phyloP scores from a whole-genome alignment of 352 stramenopile genomes.

The Phytophthora macrochlamydospora region DNA sequence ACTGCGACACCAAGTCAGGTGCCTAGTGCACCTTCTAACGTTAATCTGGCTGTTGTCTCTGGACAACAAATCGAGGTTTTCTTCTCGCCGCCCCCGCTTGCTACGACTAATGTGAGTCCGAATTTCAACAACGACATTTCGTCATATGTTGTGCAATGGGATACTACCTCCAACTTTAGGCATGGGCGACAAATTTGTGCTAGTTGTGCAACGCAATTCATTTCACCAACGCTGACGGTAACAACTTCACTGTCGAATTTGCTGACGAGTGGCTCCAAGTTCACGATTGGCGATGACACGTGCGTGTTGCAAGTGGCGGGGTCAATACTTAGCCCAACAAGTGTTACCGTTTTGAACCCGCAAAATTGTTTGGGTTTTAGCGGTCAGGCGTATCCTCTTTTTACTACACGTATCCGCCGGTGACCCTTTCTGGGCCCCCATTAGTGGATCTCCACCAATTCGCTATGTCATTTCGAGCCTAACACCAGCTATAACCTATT shows the following conservation, averaged over 20 bases:
- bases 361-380: conserved; percentile 40
- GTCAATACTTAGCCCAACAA: conserved; percentile 16
- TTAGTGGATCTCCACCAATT: conserved; percentile 85
- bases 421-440: conserved; percentile 56
- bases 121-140: conserved; percentile 88
- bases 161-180: conserved; percentile 68
- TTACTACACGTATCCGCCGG: conserved; percentile 63
- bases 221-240: conserved; percentile 39
- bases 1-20: conserved; percentile 81
- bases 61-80: conserved; percentile 88
- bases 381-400: conserved; percentile 47
- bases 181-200: conserved; percentile 61
- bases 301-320: conserved; percentile 51
- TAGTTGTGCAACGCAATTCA: conserved; percentile 51
- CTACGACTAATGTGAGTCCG: conserved; percentile 55
- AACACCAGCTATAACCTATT: conserved; percentile 78
- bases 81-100: conserved; percentile 80
- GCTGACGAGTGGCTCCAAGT: conserved; percentile 29
- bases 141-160: conserved; percentile 91
- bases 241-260: conserved; percentile 24
- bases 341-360: conserved; percentile 37
- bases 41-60: conserved; percentile 86
- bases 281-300: conserved; percentile 58
- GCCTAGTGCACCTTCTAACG: conserved; percentile 88
- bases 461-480: conserved; percentile 80